phyloP scores from a whole-genome alignment of 2,329 filamentous ascomycete species.

The Fusarium lateritium region DNA sequence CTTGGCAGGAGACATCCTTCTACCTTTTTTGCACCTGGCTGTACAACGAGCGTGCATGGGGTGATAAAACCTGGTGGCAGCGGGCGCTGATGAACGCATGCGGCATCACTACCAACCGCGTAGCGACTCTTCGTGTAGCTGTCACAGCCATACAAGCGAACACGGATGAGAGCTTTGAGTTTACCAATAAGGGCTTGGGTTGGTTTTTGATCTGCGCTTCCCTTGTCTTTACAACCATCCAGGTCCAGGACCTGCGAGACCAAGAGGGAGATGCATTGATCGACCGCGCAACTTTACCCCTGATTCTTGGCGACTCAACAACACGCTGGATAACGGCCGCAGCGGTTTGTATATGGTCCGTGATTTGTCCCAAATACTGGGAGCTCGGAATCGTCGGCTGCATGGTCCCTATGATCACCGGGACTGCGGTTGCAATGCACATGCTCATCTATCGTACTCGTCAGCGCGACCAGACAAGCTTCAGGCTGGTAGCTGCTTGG shows the following conservation, averaged over 20 bases:
- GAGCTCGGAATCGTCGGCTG: conserved; percentile 18
- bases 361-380: conserved; percentile 39
- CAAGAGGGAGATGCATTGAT: conserved; percentile 45
- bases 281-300: conserved; percentile 43
- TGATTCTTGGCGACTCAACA: conserved; percentile 42
- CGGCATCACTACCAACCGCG: conserved; percentile 42
- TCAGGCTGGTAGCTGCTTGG: conserved; percentile 39
- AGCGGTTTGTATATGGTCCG: conserved; percentile 37
- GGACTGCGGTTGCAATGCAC: conserved; percentile 22
- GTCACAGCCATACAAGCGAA: conserved; percentile 21
- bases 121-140: conserved; percentile 35
- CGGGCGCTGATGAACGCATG: conserved; percentile 43
- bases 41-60: conserved; percentile 59
- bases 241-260: conserved; percentile 46
- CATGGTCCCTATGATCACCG: conserved; percentile 9
- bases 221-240: conserved; percentile 47
- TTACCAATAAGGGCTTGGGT: conserved; percentile 32
- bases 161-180: conserved; percentile 14
- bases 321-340: conserved; percentile 40
- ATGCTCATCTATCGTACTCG: conserved; percentile 34
- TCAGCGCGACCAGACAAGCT: conserved; percentile 29
- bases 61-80: conserved; percentile 50
- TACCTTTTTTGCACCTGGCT: conserved; percentile 54
- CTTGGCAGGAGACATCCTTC: conserved; percentile 48
- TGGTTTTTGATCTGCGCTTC: conserved; percentile 41